A percentile compares a stretch with the other conserved stretches of the same genome.
These are phyloP conservation scores for Solanum piurae DNA, from an alignment of 257 asterid species.

Conservation along the genomic window DNA sequence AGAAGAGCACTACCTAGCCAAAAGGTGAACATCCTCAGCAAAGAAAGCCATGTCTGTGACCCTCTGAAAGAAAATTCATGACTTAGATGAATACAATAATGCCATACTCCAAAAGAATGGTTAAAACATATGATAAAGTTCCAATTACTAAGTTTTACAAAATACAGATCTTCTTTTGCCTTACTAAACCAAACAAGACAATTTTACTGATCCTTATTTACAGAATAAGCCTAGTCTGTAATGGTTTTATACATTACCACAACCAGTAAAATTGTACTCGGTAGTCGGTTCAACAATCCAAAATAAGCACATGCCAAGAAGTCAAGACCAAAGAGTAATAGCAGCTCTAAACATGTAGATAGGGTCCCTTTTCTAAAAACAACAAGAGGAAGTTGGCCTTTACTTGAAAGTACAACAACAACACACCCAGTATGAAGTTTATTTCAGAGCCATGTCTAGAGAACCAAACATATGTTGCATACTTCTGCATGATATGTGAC, in stretches of 20 bases:
- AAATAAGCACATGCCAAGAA: not conserved
- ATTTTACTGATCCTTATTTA: not conserved
- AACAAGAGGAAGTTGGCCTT: not conserved
- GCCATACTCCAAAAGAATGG: not conserved
- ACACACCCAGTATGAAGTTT: not conserved
- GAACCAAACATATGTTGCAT: not conserved
- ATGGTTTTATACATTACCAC: not conserved
- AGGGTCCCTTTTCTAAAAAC: not conserved
- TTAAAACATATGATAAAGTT: not conserved
- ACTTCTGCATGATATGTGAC: not conserved
- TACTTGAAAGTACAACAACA: not conserved
- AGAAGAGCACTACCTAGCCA: conserved; percentile 63
- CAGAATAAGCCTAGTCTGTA: not conserved
- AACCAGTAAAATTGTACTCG: not conserved
- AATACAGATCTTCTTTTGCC: not conserved
- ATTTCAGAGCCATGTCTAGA: not conserved
- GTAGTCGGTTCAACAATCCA: not conserved
- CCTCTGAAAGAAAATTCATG: conserved; percentile 53
- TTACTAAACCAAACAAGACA: not conserved
- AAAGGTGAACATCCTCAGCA: conserved; percentile 95
- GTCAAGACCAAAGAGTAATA: not conserved
- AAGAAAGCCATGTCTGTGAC: conserved; percentile 99
- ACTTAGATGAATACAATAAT: not conserved
- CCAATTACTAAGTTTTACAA: not conserved
- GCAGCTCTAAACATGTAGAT: not conserved